Evolutionary conservation across 805 yeast species (phyloP).

Genomic region (Yarrowia sp.): DNA sequence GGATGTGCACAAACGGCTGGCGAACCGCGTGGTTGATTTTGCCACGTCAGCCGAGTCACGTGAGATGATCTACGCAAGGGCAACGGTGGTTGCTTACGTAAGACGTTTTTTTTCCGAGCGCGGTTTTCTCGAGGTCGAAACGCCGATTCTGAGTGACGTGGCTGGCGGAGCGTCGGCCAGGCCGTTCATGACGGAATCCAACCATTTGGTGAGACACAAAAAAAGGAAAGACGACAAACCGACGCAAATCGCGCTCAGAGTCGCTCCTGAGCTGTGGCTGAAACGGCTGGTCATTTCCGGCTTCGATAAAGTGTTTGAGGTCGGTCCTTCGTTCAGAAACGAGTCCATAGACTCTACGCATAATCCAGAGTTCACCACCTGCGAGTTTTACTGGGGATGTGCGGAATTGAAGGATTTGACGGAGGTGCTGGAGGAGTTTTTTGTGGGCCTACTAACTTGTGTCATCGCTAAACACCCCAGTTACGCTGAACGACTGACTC

Average conservation of each 20-base stretch:
- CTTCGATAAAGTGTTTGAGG: slow-evolving; percentile 83
- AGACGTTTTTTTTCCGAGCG: slow-evolving; percentile 62
- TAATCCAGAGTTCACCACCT: slow-evolving; percentile 90
- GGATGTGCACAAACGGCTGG: slow-evolving; percentile 55
- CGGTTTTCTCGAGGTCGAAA: slow-evolving; percentile 81
- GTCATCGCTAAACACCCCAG: slow-evolving; percentile 44
- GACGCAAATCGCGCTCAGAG: slow-evolving; percentile 65
- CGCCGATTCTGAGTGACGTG: slow-evolving; percentile 75
- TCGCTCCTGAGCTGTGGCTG: slow-evolving; percentile 96
- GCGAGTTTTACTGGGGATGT: slow-evolving; percentile 85
- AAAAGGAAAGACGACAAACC: slow-evolving; percentile 18
- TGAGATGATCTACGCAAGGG: slow-evolving; percentile 59
- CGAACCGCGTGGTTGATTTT: slow-evolving; percentile 77
- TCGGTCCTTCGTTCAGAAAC: slow-evolving; percentile 80
- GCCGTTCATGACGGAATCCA: slow-evolving; percentile 72
- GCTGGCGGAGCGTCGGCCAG: slow-evolving; percentile 92
- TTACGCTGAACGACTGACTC: slow-evolving; percentile 38
- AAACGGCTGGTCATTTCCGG: slow-evolving; percentile 85
- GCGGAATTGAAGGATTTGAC: slow-evolving; percentile 72
- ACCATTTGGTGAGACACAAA: slow-evolving; percentile 17
- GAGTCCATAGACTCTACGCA: slow-evolving; percentile 94
- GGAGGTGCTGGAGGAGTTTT: slow-evolving; percentile 64
- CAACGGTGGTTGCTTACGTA: slow-evolving; percentile 61
- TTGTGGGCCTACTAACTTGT: slow-evolving; percentile 53
- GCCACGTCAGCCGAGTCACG: slow-evolving; percentile 63